Base-by-base conservation (phyloP, 106 monocot genomes). In the Allium cepa region DNA sequence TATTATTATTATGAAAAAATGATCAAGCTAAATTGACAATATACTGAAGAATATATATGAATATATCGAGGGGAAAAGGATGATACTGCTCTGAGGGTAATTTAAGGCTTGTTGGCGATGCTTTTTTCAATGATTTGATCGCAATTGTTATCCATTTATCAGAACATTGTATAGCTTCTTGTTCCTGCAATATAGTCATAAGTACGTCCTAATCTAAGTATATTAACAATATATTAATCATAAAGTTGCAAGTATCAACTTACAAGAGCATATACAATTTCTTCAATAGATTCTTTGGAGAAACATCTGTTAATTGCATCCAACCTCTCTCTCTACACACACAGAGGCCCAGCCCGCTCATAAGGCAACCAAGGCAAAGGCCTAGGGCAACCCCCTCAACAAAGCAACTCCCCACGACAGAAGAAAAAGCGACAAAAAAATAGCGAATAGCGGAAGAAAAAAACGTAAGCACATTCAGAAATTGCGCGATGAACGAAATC, bases 51-150 rank as follows among this genome's bases (percentile, higher is more conserved):
- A 48, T 22, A 46, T 36, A 63, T 7, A 12, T 36, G 13, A 11
- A 45, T 46, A 49, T n/a, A 47, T 8, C 15, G 11, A 14, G 45
- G 15, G 66, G 59, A 47, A 46, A 36, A 36, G 36, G 36, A 36
- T 5, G 65, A 72, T 89, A 97, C 97, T 71, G 78, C 86, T 86
- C 80, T 84, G 71, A 97, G 92, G 71, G 82, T 76, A 73, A 97
- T 80, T 74, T 93, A 17, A 99, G 87, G 72, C 99, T 93, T 11
- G 67, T 73, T 67, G 99, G 99, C 8, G 99, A 99, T 75, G 99
- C 89, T 71, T 81, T 90, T 77, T 83, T 93, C 58, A 99, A 63
- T 62, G 85, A 92, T 69, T 81, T 71, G 53, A 93, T 75, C 74
- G 93, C 90, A 64, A 36, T 60, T 62, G 49, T 52, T 63, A 87